Percentiles rank a stretch among this genome's conserved stretches.
phyloP scores from a whole-genome alignment of 73 alveolate species.

The Uronychia binucleata region DNA sequence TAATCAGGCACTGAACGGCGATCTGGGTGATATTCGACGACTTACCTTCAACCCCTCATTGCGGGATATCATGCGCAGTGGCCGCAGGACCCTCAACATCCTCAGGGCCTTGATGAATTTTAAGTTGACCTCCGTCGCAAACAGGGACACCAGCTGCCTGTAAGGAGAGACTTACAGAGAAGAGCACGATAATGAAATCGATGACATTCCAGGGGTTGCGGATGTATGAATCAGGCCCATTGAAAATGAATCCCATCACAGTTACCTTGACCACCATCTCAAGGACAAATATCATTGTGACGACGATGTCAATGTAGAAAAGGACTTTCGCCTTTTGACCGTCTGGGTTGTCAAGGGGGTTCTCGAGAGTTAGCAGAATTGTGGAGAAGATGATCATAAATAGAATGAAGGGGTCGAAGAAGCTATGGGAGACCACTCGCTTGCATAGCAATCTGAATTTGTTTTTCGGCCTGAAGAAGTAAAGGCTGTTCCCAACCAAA shows the following conservation, averaged over 20 bases:
- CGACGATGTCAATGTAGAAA: conserved; percentile 35
- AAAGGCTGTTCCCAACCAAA: not conserved
- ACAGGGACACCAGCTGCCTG: conserved; percentile 17
- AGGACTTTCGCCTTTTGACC: conserved; percentile 13
- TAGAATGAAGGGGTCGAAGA: conserved; percentile 49
- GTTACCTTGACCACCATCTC: conserved; percentile 51
- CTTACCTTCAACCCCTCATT: conserved; percentile 65
- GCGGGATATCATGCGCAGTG: conserved; percentile 64
- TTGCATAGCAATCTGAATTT: not conserved
- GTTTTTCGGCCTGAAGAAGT: not conserved
- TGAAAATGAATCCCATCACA: conserved; percentile 59
- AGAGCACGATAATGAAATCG: conserved; percentile 59
- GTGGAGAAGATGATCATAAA: conserved; percentile 55
- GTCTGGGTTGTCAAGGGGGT: conserved; percentile 56
- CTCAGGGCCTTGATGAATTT: conserved; percentile 31
- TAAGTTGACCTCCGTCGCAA: conserved; percentile 6
- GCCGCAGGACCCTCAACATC: conserved; percentile 60
- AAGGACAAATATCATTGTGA: conserved; percentile 42
- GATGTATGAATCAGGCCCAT: conserved; percentile 57
- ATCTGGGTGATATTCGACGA: conserved; percentile 2
- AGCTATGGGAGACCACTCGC: not conserved
- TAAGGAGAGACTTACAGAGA: conserved; percentile 45
- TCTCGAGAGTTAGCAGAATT: conserved; percentile 58
- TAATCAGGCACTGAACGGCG: conserved; percentile 30
- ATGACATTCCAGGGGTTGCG: conserved; percentile 51